A percentile compares a stretch with the other conserved stretches of the same genome.
phyloP scores from a whole-genome alignment of 2,329 filamentous ascomycete genomes.

The Zarea fungicola region DNA sequence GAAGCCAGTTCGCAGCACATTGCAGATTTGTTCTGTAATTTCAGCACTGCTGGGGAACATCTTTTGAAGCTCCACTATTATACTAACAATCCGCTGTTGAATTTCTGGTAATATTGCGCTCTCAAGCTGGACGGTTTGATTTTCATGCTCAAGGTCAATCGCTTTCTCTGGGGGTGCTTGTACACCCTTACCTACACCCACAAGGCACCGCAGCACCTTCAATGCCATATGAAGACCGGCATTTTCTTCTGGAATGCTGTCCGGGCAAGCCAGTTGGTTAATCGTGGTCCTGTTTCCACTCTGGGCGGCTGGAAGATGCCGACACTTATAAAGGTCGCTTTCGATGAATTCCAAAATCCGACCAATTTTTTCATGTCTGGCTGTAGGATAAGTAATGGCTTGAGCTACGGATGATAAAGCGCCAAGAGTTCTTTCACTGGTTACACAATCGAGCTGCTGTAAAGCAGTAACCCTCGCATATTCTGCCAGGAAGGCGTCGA shows the following conservation, averaged over 20 bases:
- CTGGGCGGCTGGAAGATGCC: constrained; percentile 1
- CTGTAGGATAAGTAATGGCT: constrained; percentile 55
- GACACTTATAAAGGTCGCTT: constrained; percentile 40
- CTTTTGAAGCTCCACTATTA: constrained; percentile 42
- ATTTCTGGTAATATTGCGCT: constrained; percentile 25
- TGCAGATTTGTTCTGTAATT: constrained; percentile 66
- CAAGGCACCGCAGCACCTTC: constrained; percentile 60
- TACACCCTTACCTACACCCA: constrained; percentile 65
- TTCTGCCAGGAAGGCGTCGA: constrained; percentile 63
- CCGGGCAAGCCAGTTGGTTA: constrained; percentile 17
- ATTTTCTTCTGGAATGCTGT: constrained; percentile 33
- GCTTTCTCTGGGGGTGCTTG: constrained; percentile 62
- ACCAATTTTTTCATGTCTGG: constrained; percentile 49
- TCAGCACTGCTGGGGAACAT: constrained; percentile 58
- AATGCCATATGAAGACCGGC: constrained; percentile 43
- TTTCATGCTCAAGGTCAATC: constrained; percentile 59
- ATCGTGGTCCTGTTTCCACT: not conserved
- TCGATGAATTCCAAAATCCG: constrained; percentile 58
- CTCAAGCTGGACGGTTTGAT: constrained; percentile 10
- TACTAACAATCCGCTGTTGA: constrained; percentile 42
- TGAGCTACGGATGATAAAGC: constrained; percentile 73
- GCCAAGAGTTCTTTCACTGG: constrained; percentile 68
- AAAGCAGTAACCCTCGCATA: constrained; percentile 59
- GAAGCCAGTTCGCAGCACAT: constrained; percentile 68
- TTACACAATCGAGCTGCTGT: constrained; percentile 54